phyloP scores from a whole-genome alignment of 1,284 basidiomycete species.

The Ustilago sp. region DNA sequence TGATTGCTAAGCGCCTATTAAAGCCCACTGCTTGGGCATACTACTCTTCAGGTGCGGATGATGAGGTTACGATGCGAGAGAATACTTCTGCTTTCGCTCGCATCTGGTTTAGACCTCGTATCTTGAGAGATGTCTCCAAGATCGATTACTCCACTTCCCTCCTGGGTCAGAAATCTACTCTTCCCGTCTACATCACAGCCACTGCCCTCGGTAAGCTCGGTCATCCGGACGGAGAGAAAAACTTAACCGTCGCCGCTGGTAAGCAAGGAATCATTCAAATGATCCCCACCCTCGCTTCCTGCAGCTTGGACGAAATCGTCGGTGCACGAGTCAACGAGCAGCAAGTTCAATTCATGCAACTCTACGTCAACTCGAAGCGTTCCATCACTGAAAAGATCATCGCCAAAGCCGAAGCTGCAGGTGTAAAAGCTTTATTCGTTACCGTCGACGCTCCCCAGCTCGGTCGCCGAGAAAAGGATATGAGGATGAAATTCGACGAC shows the following conservation, averaged over 20 bases:
- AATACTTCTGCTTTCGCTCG: constrained; percentile 90
- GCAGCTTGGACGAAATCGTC: constrained; percentile 77
- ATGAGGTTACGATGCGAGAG: constrained; percentile 76
- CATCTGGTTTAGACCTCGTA: constrained; percentile 91
- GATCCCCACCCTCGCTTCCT: constrained; percentile 65
- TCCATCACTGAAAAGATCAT: constrained; percentile 79
- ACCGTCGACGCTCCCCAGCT: constrained; percentile 90
- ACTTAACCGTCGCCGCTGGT: constrained; percentile 81
- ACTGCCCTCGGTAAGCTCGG: constrained; percentile 88
- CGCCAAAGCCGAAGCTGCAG: constrained; percentile 77
- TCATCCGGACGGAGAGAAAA: constrained; percentile 91
- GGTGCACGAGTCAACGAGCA: constrained; percentile 74
- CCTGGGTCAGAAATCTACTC: constrained; percentile 47
- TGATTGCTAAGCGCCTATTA: constrained; percentile 60
- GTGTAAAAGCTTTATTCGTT: constrained; percentile 84
- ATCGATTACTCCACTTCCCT: constrained; percentile 76
- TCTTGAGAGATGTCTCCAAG: constrained; percentile 83
- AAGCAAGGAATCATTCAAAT: constrained; percentile 81
- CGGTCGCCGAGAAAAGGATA: constrained; percentile 85
- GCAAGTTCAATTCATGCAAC: constrained; percentile 73
- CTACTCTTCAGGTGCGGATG: constrained; percentile 72
- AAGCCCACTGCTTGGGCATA: constrained; percentile 68
- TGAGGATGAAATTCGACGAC: constrained; percentile 74
- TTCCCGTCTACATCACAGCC: constrained; percentile 78
- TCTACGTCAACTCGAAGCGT: constrained; percentile 86